These are phyloP conservation scores for Pythium vanterpoolii DNA, from an alignment of 352 stramenopile species.

Conservation along the genomic window DNA sequence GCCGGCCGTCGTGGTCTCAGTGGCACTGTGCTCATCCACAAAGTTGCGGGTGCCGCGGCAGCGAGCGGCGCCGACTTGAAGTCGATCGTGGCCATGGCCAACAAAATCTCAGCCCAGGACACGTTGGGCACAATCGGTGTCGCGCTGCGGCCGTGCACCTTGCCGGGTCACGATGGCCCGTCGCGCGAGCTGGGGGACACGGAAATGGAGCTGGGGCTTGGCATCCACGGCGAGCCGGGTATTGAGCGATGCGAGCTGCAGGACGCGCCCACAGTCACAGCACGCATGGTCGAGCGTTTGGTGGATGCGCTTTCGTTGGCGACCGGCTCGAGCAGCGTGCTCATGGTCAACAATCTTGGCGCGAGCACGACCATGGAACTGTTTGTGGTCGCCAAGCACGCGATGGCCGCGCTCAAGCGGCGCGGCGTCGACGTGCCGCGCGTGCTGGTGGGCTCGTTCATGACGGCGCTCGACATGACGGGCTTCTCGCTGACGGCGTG, in stretches of 20 bases:
- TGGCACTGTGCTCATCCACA: constrained; percentile 97
- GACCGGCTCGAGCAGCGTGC: constrained; percentile 36
- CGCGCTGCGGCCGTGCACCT: constrained; percentile 92
- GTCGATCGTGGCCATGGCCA: constrained; percentile 61
- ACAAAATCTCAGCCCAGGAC: constrained; percentile 43
- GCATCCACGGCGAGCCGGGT: constrained; percentile 94
- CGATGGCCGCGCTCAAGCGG: constrained; percentile 53
- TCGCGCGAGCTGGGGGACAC: constrained; percentile 57
- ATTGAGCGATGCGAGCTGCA: constrained; percentile 59
- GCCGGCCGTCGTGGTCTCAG: constrained; percentile 95
- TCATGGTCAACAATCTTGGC: constrained; percentile 98
- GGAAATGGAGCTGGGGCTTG: constrained; percentile 93
- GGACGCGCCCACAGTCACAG: constrained; percentile 43
- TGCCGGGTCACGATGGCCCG: constrained; percentile 84
- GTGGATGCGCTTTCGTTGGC: constrained; percentile 37
- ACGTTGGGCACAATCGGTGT: constrained; percentile 94
- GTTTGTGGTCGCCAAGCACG: constrained; percentile 88
- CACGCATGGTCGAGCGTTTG: constrained; percentile 56
- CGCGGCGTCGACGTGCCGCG: constrained; percentile 76
- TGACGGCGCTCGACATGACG: constrained; percentile 98
- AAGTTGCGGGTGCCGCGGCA: constrained; percentile 92
- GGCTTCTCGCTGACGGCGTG: constrained; percentile 91
- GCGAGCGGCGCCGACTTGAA: constrained; percentile 77
- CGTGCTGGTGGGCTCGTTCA: constrained; percentile 92
- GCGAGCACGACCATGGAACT: constrained; percentile 96